Evolutionary conservation across 371 early-diverging fungal genomes (phyloP).

Genomic region (Actinomortierella ambigua): DNA sequence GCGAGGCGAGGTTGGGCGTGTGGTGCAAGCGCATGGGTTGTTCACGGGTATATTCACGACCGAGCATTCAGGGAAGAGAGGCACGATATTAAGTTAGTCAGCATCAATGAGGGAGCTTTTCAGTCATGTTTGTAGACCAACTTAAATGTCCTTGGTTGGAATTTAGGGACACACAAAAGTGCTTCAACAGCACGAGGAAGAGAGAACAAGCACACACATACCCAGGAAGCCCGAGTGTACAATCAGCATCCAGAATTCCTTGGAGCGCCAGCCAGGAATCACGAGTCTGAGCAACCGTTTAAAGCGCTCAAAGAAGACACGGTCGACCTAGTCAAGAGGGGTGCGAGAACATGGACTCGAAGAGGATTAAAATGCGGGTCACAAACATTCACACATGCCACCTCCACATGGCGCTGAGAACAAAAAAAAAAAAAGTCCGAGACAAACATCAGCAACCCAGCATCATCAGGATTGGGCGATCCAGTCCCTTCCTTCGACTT

Average conservation of each 20-base stretch:
- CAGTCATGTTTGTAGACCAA: not conserved
- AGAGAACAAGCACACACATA: slow-evolving; percentile 39
- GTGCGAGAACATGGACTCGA: not conserved
- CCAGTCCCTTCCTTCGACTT: too few species aligned
- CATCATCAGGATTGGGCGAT: too few species aligned
- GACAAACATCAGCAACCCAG: too few species aligned
- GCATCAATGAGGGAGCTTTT: slow-evolving; percentile 36
- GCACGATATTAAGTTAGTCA: slow-evolving; percentile 6
- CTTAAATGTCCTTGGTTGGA: not conserved
- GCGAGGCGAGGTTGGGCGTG: too few species aligned
- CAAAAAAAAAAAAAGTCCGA: too few species aligned
- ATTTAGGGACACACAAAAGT: slow-evolving; percentile 4
- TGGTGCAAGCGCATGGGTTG: too few species aligned
- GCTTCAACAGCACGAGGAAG: slow-evolving; percentile 28
- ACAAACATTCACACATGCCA: too few species aligned
- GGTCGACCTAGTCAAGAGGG: slow-evolving; percentile 62
- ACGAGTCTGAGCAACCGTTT: slow-evolving; percentile 72
- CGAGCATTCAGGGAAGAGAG: not conserved
- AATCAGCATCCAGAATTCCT: slow-evolving; percentile 80
- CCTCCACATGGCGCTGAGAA: too few species aligned
- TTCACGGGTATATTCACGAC: not conserved
- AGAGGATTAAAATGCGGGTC: not conserved
- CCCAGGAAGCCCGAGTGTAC: slow-evolving; percentile 83
- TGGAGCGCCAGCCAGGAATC: slow-evolving; percentile 79
- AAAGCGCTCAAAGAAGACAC: slow-evolving; percentile 74